These are phyloP conservation scores for Diutina neorugosa DNA, from an alignment of 1,139 yeast genomes.

Conservation along the genomic window DNA sequence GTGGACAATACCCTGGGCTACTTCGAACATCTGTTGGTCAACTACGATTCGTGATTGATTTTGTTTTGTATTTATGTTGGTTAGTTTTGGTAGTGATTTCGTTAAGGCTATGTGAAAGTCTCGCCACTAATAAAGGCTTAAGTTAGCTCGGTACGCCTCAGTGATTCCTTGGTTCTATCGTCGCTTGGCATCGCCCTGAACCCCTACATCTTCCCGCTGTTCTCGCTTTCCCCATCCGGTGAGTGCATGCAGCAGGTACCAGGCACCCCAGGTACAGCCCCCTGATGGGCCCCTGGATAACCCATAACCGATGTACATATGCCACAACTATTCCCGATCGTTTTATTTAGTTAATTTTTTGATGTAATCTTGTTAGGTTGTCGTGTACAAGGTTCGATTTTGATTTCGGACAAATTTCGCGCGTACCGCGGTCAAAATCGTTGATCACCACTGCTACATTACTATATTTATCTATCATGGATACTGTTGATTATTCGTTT, in stretches of 20 bases:
- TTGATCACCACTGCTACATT: no score
- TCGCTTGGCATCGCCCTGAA: neutral
- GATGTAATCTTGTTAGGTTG: no score
- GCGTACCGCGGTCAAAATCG: no score
- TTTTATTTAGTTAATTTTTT: neutral
- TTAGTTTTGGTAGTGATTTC: neutral
- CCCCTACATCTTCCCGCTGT: neutral
- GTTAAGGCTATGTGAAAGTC: neutral
- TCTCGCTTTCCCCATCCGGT: neutral
- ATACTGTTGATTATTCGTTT: neutral
- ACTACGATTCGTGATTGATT: neutral
- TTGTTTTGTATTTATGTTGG: neutral
- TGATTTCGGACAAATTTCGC: no score
- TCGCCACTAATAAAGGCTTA: neutral
- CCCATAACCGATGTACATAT: neutral
- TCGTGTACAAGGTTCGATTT: no score
- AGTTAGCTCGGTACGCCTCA: no score
- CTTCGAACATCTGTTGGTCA: neutral
- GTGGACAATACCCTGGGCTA: neutral
- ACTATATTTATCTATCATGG: no score
- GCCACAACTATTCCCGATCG: neutral
- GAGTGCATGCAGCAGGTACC: neutral
- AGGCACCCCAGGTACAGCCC: neutral
- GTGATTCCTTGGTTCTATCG: neutral
- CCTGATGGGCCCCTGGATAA: neutral